phyloP scores from a whole-genome alignment of 148 eudicot genomes.

The Agrostemma githago region DNA sequence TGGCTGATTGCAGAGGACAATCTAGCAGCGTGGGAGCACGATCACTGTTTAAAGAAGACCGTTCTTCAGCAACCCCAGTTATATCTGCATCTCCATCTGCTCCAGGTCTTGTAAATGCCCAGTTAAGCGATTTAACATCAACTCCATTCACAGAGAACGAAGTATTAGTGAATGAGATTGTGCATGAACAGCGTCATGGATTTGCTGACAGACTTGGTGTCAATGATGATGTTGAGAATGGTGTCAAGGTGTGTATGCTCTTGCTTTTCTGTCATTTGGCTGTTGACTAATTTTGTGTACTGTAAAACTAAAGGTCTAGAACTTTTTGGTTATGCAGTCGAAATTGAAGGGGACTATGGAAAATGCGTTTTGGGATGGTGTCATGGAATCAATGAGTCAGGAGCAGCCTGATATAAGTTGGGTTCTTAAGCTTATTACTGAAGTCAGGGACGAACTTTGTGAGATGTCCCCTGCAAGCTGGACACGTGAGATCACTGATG shows the following conservation, averaged over 20 bases:
- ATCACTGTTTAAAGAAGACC: constrained; percentile 56
- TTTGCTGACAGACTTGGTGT: constrained; percentile 41
- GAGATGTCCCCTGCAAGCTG: constrained; percentile 81
- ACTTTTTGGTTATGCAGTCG: constrained; percentile 37
- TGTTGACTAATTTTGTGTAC: not conserved
- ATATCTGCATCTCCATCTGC: constrained; percentile 30
- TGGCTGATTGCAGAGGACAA: constrained; percentile 22
- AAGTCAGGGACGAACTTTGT: constrained; percentile 85
- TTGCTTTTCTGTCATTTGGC: not conserved
- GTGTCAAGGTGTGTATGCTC: constrained; percentile 48
- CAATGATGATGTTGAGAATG: constrained; percentile 35
- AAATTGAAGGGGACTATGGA: constrained; percentile 72
- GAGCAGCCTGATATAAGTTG: constrained; percentile 67
- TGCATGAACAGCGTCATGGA: constrained; percentile 58
- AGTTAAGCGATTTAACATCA: constrained; percentile 9
- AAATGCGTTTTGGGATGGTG: constrained; percentile 91
- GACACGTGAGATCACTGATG: constrained; percentile 66
- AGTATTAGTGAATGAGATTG: constrained; percentile 67
- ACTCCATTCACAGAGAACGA: constrained; percentile 52
- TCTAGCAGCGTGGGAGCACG: constrained; percentile 51
- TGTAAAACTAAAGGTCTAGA: constrained; percentile 3
- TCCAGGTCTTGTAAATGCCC: constrained; percentile 14
- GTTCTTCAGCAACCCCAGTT: constrained; percentile 28
- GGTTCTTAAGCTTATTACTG: constrained; percentile 73
- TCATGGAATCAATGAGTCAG: constrained; percentile 64